These are phyloP conservation scores for Oxyria digyna DNA, from an alignment of 148 eudicot genomes.

Conservation along the genomic window DNA sequence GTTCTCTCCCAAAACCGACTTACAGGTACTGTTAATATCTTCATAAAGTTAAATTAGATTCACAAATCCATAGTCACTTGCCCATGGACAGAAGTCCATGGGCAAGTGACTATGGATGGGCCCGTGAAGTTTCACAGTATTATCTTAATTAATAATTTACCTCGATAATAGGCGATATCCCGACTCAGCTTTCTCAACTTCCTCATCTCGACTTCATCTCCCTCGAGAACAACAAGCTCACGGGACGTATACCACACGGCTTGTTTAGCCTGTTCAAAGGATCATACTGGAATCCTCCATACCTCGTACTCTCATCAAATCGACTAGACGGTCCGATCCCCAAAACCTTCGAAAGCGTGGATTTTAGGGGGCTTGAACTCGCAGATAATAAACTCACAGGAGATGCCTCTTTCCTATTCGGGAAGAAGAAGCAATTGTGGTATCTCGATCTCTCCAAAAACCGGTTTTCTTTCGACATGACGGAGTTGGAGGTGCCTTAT, in stretches of 20 bases:
- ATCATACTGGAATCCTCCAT: background rate
- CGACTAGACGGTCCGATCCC: background rate
- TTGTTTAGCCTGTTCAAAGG: background rate
- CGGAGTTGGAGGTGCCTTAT: slow-evolving; percentile 10
- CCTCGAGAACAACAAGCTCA: background rate
- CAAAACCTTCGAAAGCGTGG: background rate
- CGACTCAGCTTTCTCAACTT: background rate
- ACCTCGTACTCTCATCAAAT: background rate
- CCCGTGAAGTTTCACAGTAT: too few species aligned
- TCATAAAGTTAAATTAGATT: too few species aligned
- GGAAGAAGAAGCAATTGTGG: background rate
- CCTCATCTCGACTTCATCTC: background rate
- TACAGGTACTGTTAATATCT: too few species aligned
- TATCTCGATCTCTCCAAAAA: background rate
- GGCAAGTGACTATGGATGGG: too few species aligned
- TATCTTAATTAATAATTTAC: too few species aligned
- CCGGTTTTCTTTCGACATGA: background rate
- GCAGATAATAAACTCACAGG: background rate
- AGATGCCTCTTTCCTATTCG: background rate
- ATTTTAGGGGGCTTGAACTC: background rate
- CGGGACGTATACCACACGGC: background rate
- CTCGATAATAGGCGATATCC: too few species aligned
- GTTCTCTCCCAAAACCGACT: background rate
- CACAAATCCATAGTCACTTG: too few species aligned
- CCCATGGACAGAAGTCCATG: too few species aligned